Base-by-base conservation (phyloP, 2,329 filamentous ascomycete genomes). In the Fusarium redolens region DNA sequence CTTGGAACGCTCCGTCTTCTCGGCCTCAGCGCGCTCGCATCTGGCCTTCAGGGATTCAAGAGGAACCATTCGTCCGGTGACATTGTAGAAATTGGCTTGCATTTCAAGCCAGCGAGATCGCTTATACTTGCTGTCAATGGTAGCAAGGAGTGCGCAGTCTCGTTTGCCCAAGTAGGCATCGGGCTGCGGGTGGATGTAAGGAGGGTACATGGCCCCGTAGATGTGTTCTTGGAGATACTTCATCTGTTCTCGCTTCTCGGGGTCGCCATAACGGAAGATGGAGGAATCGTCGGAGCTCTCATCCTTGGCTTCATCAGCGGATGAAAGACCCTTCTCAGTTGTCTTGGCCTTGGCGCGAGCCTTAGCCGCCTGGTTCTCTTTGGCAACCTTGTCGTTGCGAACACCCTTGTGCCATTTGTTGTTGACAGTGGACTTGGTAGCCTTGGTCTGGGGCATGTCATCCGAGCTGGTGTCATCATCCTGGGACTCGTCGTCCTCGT, bases 51-150 rank as follows among this genome's bases (percentile, higher is more conserved):
- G 79, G n/a, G 81, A 72, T 38, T 81, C 78, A 12, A 83, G 71
- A 3, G 83, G 80, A 1, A 85, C 75, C 79, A 84, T 80, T 11
- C 81, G 78, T 7, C 84, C 84, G 0, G 84, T 85, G 48, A 76
- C 81, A 64, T 85, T 85, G 75, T 78, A 82, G 60, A 86, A 85
- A 54, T 81, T 82, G 35, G 83, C 82, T 68, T 86, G 84, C 77
- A 85, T 81, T 66, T 85, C 81, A 1, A 85, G 77, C 82, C 82
- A 85, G 30, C 78, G 78, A 33, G 77, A 76, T 25, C 68, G 75
- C 51, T 79, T 78, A 41, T 80, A 77, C 57, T 79, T 78, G 65
- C 78, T 79, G 33, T 82, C 79, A 4, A 83, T 71, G 11, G 79
- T 62, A 4, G 78, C 82, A 7, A 86, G 78, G 8, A 84, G 74